Evolutionary conservation across 1,139 yeast genomes (phyloP), one percentile per base, ranked within the genome.

Genomic region (Geotrichum phurueaensis): DNA sequence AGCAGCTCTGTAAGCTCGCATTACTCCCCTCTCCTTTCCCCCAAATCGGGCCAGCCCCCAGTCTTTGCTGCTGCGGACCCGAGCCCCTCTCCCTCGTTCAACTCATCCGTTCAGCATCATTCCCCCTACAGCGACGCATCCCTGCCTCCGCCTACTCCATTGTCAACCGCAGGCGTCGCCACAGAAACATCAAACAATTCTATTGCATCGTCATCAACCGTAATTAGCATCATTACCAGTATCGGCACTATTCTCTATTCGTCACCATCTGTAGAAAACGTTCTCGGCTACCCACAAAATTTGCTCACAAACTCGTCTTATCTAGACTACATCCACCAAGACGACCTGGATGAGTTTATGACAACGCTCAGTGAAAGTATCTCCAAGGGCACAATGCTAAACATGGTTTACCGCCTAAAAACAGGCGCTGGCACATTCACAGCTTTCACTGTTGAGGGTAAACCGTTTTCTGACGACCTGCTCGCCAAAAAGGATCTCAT

Each of bases 121-220:
- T 43, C 55, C 39, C 18, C 53, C 51, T 20, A 12, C 18, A 45
- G 56, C n/a, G 53, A 39, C 43, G 29, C 48, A 15, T 22, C 50
- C 4, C 43, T 39, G 43, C 60, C 56, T 20, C 53, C 60, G 13
- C 60, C 60, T 18, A 57, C 60, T 13, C 60, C 60, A 5, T 48
- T 57, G 29, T 53, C 60, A 15, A 39, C 50, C 39, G 23, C 45
- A 15, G 53, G 23, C 27, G 33, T 47, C 36, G 12, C 33, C 10
- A 27, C 31, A n/a, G 22, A 36, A 13, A 20, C 25, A 20, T 23
- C 54, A 7, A 49, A 22, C 43, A 33, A 45, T 4, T 20, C n/a
- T n/a, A 51, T 51, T 29, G 31, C 54, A 20, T 43, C 54, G 36
- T 10, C 29, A 29, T 36, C 48, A 12, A 47, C 23, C 33, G 33